Evolutionary conservation across 164 flowering plant species (phyloP).

Genomic region (Buxus sempervirens): DNA sequence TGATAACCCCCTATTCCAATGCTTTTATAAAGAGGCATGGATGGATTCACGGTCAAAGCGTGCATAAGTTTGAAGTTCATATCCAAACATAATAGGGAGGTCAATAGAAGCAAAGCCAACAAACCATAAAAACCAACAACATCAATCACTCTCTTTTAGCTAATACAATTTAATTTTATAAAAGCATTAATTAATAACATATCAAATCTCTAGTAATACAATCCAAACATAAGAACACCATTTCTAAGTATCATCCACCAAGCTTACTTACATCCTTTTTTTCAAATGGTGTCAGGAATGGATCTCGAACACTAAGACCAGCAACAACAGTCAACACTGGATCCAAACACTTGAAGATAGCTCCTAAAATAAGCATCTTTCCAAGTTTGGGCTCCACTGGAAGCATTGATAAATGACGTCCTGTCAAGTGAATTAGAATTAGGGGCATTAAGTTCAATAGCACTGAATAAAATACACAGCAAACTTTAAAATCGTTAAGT

Average conservation of each 20-base stretch:
- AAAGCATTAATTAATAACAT: too few species aligned
- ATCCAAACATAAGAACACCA: constrained; percentile 1
- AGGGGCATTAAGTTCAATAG: constrained; percentile 3
- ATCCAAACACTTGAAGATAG: constrained; percentile 83
- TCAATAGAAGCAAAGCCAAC: too few species aligned
- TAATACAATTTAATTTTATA: too few species aligned
- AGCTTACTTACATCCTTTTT: constrained; percentile 85
- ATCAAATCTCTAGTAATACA: too few species aligned
- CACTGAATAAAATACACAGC: background rate
- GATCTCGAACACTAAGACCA: constrained; percentile 92
- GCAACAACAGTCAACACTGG: constrained; percentile 87
- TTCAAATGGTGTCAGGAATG: constrained; percentile 80
- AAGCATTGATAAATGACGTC: constrained; percentile 77
- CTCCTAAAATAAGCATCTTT: constrained; percentile 90
- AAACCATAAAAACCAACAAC: too few species aligned
- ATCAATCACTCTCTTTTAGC: too few species aligned
- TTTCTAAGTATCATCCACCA: background rate
- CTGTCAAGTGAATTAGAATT: constrained; percentile 42
- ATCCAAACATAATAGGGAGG: too few species aligned
- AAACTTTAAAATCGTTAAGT: background rate
- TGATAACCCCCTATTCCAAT: too few species aligned
- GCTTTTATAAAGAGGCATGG: too few species aligned
- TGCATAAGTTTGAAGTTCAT: too few species aligned
- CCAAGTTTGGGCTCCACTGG: constrained; percentile 99
- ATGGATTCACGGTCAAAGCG: too few species aligned